A percentile compares a stretch with the other conserved stretches of the same genome.
Evolutionary conservation across 768 basidiomycete species (phyloP).

Genomic region (Glaciozyma martinii): DNA sequence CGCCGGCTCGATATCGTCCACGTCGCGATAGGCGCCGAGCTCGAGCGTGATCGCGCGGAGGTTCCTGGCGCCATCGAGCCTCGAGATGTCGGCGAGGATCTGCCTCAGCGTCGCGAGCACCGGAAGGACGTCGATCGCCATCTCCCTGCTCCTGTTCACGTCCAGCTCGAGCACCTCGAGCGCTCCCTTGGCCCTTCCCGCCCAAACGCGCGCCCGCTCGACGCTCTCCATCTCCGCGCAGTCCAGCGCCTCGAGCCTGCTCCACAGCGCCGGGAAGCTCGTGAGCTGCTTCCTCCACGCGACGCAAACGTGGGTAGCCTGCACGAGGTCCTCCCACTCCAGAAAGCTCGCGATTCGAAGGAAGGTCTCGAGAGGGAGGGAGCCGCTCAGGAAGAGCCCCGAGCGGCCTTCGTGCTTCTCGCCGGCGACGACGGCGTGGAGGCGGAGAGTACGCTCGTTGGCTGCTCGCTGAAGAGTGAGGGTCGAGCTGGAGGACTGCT

Average conservation of each 20-base stretch:
- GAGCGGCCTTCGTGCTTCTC: neutral
- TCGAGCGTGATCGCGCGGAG: conserved; percentile 3
- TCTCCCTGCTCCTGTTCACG: conserved; percentile 4
- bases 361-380: conserved; percentile 11
- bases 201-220: neutral
- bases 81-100: conserved; percentile 12
- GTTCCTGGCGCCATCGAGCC: conserved; percentile 1
- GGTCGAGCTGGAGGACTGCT: no score
- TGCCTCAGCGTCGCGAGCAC: conserved; percentile 1
- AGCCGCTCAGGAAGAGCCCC: neutral
- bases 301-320: neutral
- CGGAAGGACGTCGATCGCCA: neutral
- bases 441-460: no score
- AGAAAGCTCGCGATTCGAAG: conserved; percentile 2
- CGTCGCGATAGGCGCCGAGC: neutral
- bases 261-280: conserved; percentile 2
- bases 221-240: neutral
- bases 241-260: neutral
- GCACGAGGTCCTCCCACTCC: neutral
- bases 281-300: conserved; percentile 6
- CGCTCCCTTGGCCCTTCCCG: neutral
- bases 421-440: neutral
- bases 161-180: neutral
- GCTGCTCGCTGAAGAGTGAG: no score
- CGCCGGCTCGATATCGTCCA: conserved; percentile 7